Conservation (phyloP, 2,329 filamentous ascomycete genomes). For the Exophiala phaeomuriformis region DNA sequence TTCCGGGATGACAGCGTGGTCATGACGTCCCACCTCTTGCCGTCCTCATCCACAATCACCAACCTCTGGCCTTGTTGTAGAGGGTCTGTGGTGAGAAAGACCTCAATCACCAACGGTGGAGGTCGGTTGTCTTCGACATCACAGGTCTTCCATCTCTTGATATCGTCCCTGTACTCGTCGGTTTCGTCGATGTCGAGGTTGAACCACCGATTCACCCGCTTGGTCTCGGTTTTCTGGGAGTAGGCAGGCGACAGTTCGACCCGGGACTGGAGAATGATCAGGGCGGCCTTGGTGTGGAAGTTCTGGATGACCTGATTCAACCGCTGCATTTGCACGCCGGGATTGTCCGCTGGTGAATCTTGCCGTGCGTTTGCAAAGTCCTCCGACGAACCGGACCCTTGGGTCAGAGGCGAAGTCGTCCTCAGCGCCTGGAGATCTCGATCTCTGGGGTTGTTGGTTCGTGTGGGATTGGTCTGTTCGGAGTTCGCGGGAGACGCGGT, state of each 20-base stretch:
- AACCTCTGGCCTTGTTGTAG: slow-evolving; percentile 79
- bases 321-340: slow-evolving; percentile 64
- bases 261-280: slow-evolving; percentile 74
- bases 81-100: slow-evolving; percentile 72
- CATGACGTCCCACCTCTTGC: slow-evolving; percentile 85
- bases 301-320: slow-evolving; percentile 96
- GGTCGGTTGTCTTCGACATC: slow-evolving; percentile 71
- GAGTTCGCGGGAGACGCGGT: slow-evolving; percentile 66
- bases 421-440: slow-evolving; percentile 45
- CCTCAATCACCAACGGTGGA: slow-evolving; percentile 79
- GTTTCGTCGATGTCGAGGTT: slow-evolving; percentile 92
- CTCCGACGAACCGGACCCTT: slow-evolving; percentile 47
- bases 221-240: slow-evolving; percentile 49
- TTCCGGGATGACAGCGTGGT: slow-evolving; percentile 54
- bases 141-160: slow-evolving; percentile 72
- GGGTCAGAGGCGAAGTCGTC: slow-evolving; percentile 43
- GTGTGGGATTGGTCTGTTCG: slow-evolving; percentile 62
- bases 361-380: slow-evolving; percentile 38
- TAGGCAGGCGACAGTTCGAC: slow-evolving; percentile 58
- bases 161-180: slow-evolving; percentile 73
- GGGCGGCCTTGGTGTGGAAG: slow-evolving; percentile 79
- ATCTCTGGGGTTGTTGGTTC: slow-evolving; percentile 71
- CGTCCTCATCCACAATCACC: slow-evolving; percentile 78
- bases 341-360: slow-evolving; percentile 41
- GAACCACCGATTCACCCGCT: slow-evolving; percentile 83